These are phyloP conservation scores for Taiozyma onychis DNA, from an alignment of 1,139 yeast genomes.

Conservation along the genomic window DNA sequence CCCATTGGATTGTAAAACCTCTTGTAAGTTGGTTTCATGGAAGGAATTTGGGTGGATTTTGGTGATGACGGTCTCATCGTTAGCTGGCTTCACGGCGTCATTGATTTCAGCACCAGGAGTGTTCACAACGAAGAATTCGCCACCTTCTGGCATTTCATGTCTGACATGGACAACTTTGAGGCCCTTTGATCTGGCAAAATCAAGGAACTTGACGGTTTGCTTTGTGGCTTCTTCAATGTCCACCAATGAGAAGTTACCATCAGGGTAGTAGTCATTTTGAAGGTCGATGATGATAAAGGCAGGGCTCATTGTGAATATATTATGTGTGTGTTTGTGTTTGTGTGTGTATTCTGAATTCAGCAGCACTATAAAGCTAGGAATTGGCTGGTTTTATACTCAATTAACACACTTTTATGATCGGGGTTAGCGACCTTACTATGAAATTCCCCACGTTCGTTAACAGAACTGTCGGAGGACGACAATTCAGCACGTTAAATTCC, in stretches of 20 bases:
- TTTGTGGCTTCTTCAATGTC: conserved; percentile 8
- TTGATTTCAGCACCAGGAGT: conserved; percentile 11
- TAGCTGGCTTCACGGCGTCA: conserved; percentile 6
- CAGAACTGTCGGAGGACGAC: too few relatives aligned
- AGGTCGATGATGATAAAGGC: conserved; percentile 16
- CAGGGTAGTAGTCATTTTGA: conserved; percentile 17
- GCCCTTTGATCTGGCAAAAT: conserved; percentile 7
- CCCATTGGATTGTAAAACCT: conserved; percentile 4
- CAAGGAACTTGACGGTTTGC: conserved; percentile 8
- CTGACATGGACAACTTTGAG: conserved; percentile 12
- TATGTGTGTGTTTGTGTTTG: too few relatives aligned
- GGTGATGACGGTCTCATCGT: conserved; percentile 8
- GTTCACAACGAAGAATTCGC: conserved; percentile 7
- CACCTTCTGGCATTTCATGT: conserved; percentile 6
- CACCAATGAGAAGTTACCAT: conserved; percentile 9
- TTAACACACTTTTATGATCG: too few relatives aligned
- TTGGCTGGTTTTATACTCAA: too few relatives aligned
- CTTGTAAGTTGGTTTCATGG: conserved; percentile 7
- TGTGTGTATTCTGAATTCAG: too few relatives aligned
- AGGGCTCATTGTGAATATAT: neutral
- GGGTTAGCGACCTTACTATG: too few relatives aligned
- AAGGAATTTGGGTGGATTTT: conserved; percentile 14
- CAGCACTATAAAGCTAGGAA: too few relatives aligned
- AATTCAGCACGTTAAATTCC: too few relatives aligned
- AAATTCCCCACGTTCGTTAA: too few relatives aligned